phyloP scores from a whole-genome alignment of 2,329 filamentous ascomycete genomes.

The Fusarium verticillioides region DNA sequence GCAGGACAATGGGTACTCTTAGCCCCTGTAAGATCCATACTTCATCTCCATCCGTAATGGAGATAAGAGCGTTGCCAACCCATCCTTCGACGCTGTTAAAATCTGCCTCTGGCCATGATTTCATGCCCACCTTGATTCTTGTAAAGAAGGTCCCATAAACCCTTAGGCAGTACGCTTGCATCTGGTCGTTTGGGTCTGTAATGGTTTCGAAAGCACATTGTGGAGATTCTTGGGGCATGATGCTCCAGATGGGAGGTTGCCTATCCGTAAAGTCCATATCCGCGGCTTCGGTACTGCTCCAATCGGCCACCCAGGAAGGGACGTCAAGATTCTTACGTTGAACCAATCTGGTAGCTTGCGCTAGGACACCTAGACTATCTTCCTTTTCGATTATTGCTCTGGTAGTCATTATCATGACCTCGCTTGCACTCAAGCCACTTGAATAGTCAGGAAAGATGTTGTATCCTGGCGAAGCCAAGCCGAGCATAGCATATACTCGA shows the following conservation, averaged over 20 bases:
- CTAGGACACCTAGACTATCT: rapidly evolving
- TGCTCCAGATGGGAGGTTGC: rapidly evolving
- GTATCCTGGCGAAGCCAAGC: rapidly evolving
- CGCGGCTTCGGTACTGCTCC: rapidly evolving
- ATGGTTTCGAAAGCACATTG: rapidly evolving
- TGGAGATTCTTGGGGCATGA: background rate
- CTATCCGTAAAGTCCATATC: background rate
- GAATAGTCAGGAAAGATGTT: rapidly evolving
- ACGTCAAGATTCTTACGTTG: rapidly evolving
- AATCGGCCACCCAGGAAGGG: background rate
- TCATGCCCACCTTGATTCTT: too few species aligned
- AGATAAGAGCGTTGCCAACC: rapidly evolving
- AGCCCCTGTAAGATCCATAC: rapidly evolving
- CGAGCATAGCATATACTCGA: background rate
- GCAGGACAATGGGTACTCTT: rapidly evolving
- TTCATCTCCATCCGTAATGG: rapidly evolving
- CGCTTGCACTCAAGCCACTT: rapidly evolving
- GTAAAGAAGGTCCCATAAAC: background rate
- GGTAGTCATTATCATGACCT: background rate
- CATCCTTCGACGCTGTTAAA: background rate
- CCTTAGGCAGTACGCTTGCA: rapidly evolving
- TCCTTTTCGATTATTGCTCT: background rate
- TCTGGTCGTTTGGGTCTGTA: rapidly evolving
- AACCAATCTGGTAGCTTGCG: rapidly evolving
- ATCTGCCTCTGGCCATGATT: rapidly evolving